A percentile compares a stretch with the other conserved stretches of the same genome.
phyloP scores from a whole-genome alignment of 1,284 basidiomycete genomes.

The Vanrija sp. region DNA sequence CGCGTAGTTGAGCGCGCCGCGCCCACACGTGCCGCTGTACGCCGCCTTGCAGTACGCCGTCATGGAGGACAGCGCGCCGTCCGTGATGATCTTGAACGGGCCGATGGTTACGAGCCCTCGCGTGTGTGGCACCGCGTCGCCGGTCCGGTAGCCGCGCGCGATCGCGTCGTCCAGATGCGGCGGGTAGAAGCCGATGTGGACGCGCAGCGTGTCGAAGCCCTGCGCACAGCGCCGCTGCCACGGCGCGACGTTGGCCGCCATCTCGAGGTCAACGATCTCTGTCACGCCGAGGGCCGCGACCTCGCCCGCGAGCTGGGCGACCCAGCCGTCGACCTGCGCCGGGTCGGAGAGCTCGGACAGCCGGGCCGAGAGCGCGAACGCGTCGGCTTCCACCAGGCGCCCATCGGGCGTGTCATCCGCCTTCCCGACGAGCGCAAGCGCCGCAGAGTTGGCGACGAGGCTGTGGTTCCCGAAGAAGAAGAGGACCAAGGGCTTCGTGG shows the following conservation, averaged over 20 bases:
- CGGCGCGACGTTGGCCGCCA: slow-evolving; percentile 26
- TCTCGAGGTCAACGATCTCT: slow-evolving; percentile 40
- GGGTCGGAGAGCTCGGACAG: slow-evolving; percentile 21
- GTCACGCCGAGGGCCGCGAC: slow-evolving; percentile 39
- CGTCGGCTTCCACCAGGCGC: slow-evolving; percentile 28
- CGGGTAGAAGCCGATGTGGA: slow-evolving; percentile 36
- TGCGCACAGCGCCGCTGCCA: slow-evolving; percentile 27
- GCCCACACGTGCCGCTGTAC: slow-evolving; percentile 27
- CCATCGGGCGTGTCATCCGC: slow-evolving; percentile 13
- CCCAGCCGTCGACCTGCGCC: slow-evolving; percentile 22
- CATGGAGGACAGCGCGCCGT: slow-evolving; percentile 18
- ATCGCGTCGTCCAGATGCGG: slow-evolving; percentile 32
- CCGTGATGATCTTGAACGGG: slow-evolving; percentile 36
- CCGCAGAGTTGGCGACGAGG: too few species aligned
- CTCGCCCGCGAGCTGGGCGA: slow-evolving; percentile 19
- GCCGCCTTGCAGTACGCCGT: slow-evolving; percentile 39
- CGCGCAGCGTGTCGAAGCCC: slow-evolving; percentile 28
- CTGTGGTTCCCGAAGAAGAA: too few species aligned
- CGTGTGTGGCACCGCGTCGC: slow-evolving; percentile 27
- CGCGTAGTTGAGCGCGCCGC: slow-evolving; percentile 21
- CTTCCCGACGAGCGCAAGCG: too few species aligned
- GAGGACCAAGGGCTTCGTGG: slow-evolving; percentile 25
- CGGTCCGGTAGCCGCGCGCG: slow-evolving; percentile 21
- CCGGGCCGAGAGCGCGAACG: slow-evolving; percentile 22
- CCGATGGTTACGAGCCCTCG: slow-evolving; percentile 29